Percentiles rank a stretch among this genome's conserved stretches.
These are phyloP conservation scores for Lipomyces chichibuensis DNA, from an alignment of 805 yeast genomes.

Conservation along the genomic window DNA sequence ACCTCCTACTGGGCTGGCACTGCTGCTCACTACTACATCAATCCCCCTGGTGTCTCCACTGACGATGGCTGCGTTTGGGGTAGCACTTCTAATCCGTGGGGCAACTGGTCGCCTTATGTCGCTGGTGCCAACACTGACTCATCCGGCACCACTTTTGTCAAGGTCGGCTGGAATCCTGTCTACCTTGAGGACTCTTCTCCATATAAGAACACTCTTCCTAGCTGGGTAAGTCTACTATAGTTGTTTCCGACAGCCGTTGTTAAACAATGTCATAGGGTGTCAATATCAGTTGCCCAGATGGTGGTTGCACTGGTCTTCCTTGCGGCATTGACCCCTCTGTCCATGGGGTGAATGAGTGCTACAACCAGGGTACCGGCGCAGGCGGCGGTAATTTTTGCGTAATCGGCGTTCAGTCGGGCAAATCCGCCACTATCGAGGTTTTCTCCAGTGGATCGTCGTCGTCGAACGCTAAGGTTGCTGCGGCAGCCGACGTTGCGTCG, in stretches of 20 bases:
- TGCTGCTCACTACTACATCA: constrained; percentile 83
- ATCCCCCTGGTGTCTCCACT: constrained; percentile 78
- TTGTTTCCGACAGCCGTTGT: not conserved
- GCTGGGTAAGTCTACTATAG: constrained; percentile 16
- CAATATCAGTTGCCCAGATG: constrained; percentile 72
- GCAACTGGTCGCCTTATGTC: constrained; percentile 94
- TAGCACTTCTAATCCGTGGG: constrained; percentile 62
- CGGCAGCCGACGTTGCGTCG: constrained; percentile 4
- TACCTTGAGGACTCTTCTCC: constrained; percentile 64
- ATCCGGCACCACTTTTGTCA: constrained; percentile 67
- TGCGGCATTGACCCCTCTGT: constrained; percentile 79
- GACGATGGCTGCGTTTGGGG: constrained; percentile 89
- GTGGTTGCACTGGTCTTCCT: constrained; percentile 71
- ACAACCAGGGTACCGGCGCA: constrained; percentile 53
- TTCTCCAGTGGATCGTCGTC: constrained; percentile 45
- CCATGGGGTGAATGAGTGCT: constrained; percentile 61
- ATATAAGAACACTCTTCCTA: constrained; percentile 50
- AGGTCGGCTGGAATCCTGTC: constrained; percentile 90
- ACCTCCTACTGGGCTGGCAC: constrained; percentile 65
- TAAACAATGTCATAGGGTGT: constrained; percentile 69
- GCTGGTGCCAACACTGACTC: constrained; percentile 86
- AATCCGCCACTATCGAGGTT: constrained; percentile 73
- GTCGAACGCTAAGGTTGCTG: not conserved
- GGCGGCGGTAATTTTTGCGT: constrained; percentile 83
- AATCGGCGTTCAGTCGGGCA: constrained; percentile 67